Conservation (phyloP, 768 basidiomycete species). For the Pholiota microspora region DNA sequence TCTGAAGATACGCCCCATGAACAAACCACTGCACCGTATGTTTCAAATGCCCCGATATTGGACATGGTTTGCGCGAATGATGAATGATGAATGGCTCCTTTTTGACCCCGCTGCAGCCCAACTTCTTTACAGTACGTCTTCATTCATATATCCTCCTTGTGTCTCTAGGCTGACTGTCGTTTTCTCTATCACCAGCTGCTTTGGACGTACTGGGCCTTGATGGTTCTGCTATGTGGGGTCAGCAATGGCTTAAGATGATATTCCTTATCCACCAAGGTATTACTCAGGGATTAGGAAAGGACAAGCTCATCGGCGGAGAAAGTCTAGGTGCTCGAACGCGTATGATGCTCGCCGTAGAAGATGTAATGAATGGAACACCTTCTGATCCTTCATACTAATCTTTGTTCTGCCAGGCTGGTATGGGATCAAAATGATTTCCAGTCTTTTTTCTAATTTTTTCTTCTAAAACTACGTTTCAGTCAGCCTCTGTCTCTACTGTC, state of each 20-base stretch:
- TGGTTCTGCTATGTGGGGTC: constrained; percentile 66
- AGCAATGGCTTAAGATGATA: constrained; percentile 76
- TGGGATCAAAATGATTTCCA: no score
- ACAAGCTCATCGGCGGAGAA: constrained; percentile 56
- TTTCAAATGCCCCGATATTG: constrained; percentile 68
- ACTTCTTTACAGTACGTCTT: constrained; percentile 61
- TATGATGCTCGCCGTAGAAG: constrained; percentile 64
- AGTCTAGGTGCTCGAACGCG: constrained; percentile 64
- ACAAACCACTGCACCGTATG: constrained; percentile 44
- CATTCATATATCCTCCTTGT: background rate
- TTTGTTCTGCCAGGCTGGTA: no score
- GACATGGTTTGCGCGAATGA: constrained; percentile 69
- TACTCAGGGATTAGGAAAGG: constrained; percentile 49
- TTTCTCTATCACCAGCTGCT: constrained; percentile 63
- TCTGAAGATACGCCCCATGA: constrained; percentile 40
- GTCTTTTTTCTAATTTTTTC: no score
- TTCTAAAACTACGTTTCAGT: no score
- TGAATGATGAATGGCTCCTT: constrained; percentile 49
- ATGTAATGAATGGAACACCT: constrained; percentile 44
- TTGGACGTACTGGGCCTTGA: constrained; percentile 68
- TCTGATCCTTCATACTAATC: no score
- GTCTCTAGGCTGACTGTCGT: background rate
- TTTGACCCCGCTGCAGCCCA: constrained; percentile 60
- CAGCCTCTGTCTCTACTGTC: no score
- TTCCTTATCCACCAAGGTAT: constrained; percentile 62